Evolutionary conservation across 345 rosid species (phyloP).

Genomic region (Rubroshorea leprosula): DNA sequence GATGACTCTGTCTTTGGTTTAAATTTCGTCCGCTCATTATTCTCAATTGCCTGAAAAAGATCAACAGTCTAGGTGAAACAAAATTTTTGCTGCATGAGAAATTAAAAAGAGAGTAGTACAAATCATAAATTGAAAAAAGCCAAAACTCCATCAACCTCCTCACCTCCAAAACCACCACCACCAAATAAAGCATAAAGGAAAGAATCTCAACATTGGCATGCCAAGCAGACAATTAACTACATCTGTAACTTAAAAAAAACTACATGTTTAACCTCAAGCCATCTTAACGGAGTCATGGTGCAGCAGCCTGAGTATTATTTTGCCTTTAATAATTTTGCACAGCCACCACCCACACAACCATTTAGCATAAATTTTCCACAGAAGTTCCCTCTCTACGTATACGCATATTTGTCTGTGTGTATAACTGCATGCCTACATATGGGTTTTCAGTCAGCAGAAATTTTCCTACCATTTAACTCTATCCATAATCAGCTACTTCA

Average conservation of each 20-base stretch:
- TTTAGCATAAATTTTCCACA: no score
- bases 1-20: conserved; percentile 66
- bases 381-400: not conserved
- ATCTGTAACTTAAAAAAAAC: not conserved
- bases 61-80: conserved; percentile 14
- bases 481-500: not conserved
- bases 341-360: not conserved
- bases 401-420: not conserved
- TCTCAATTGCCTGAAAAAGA: conserved; percentile 53
- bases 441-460: not conserved
- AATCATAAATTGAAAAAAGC: not conserved
- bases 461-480: not conserved
- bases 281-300: not conserved
- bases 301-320: not conserved
- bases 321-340: not conserved
- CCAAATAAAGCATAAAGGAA: not conserved
- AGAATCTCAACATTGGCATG: not conserved
- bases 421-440: not conserved
- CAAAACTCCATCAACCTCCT: not conserved
- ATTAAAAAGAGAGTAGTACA: no score
- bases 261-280: not conserved
- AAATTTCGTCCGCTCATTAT: conserved; percentile 68
- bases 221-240: not conserved
- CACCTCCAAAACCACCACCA: not conserved
- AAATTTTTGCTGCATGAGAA: no score